Evolutionary conservation across 1,284 basidiomycete species (phyloP).

Genomic region (Trichosporon faecale): DNA sequence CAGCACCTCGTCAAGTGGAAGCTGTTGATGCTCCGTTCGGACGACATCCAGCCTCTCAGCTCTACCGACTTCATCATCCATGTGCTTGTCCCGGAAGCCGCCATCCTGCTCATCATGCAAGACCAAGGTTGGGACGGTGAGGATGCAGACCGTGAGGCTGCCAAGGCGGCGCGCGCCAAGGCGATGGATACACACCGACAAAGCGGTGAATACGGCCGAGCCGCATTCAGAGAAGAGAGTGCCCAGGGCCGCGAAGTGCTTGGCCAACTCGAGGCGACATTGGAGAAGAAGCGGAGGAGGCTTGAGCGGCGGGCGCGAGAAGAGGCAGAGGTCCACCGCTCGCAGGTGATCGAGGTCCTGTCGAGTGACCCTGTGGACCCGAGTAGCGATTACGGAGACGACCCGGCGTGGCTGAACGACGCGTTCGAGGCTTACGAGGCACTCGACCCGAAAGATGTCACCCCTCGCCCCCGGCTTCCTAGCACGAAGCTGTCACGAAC

Average conservation of each 20-base stretch:
- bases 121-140: slow-evolving; percentile 29
- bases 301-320: slow-evolving; percentile 11
- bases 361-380: not conserved
- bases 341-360: not conserved
- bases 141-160: slow-evolving; percentile 15
- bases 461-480: not conserved
- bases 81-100: slow-evolving; percentile 46
- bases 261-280: not conserved
- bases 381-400: slow-evolving; percentile 2
- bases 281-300: not conserved
- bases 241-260: slow-evolving; percentile 12
- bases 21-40: slow-evolving; percentile 18
- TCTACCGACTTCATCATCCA: slow-evolving; percentile 37
- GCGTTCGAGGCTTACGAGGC: not conserved
- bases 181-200: slow-evolving; percentile 29
- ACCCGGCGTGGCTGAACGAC: not conserved
- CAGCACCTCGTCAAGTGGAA: slow-evolving; percentile 34
- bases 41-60: slow-evolving; percentile 29
- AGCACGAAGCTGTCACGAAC: not conserved
- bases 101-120: slow-evolving; percentile 40
- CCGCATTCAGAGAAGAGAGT: slow-evolving; percentile 29
- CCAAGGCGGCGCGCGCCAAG: slow-evolving; percentile 17
- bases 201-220: slow-evolving; percentile 37
- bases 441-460: not conserved
- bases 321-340: not conserved